A percentile compares a stretch with the other conserved stretches of the same genome.
phyloP scores from a whole-genome alignment of 192 early-diverging fungal genomes.

The Pilaira anomala region DNA sequence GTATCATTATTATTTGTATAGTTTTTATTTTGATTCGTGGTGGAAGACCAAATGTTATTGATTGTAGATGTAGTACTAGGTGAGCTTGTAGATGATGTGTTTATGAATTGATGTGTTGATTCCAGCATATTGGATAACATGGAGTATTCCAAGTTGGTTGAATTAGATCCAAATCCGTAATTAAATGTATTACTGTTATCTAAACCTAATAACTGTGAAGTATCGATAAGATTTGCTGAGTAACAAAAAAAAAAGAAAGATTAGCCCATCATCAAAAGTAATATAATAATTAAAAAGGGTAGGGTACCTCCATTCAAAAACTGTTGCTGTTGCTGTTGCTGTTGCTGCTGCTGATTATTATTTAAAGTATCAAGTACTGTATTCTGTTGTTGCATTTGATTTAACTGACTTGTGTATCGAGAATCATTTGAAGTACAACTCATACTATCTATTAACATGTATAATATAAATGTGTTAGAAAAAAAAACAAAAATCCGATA shows the following conservation, averaged over 20 bases:
- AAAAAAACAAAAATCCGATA: not conserved
- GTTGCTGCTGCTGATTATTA: not conserved
- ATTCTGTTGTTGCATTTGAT: too few relatives aligned
- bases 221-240: slow-evolving; percentile 12
- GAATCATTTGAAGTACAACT: slow-evolving; percentile 7
- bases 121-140: slow-evolving; percentile 87
- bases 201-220: slow-evolving; percentile 7
- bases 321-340: slow-evolving; percentile 2
- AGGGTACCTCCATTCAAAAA: slow-evolving; percentile 8
- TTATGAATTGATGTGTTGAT: slow-evolving; percentile 39
- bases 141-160: slow-evolving; percentile 84
- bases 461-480: not conserved
- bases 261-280: not conserved
- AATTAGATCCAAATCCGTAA: slow-evolving; percentile 82
- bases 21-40: not conserved
- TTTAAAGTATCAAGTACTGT: too few relatives aligned
- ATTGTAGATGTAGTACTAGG: not conserved
- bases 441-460: not conserved
- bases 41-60: not conserved
- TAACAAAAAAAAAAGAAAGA: slow-evolving; percentile 1
- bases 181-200: slow-evolving; percentile 22
- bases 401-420: not conserved
- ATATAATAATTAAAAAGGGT: not conserved
- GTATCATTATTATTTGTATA: not conserved
- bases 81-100: not conserved